Evolutionary conservation across 2,329 filamentous ascomycete species (phyloP), one percentile per base, ranked within the genome.

Genomic region (Juglanconis juglandina): DNA sequence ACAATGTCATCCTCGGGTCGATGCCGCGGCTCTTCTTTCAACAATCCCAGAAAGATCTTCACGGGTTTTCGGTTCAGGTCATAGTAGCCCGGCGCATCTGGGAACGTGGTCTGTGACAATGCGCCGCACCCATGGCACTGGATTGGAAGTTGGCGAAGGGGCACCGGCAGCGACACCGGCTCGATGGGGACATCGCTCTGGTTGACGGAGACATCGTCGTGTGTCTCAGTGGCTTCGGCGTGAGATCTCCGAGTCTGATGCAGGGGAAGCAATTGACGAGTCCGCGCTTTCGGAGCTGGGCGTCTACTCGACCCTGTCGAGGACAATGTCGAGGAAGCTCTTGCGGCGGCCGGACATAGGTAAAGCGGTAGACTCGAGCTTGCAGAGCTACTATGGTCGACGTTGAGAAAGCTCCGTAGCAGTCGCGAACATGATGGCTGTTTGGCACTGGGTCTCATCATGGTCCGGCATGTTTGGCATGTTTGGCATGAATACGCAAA

Each of bases 41-140:
- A 63, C 11, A 72, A 47, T 3, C 72, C 72, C 9, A 84, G 64
- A 68, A 81, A 87, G 39, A 73, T 75, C 64, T 71, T 77, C 4
- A 87, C 79, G 2, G 78, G 75, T 66, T 77, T 85, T 64, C 82
- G 80, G 41, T 70, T 71, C 34, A 81, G 59, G 60, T 82, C 77
- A 68, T 80, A 89, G 70, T 82, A 87, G 4, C 87, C 89, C 5
- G 87, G 75, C 61, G 81, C 74, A 34, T 79, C 71, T 1, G 81
- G 71, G 17, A 81, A 71, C 0, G 70, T 69, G 0, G 79, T 85
- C 70, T 90, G 87, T 50, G 84, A 78, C 66, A 87, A 78, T 13
- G 87, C 86, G 49, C 87, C 87, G 68, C 87, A 90, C 41, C 87
- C 87, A 11, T 79, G 78, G 66, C 87, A 90, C 64, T 82, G 83